phyloP scores from a whole-genome alignment of 768 basidiomycete genomes.

The Termitomyces sp. region DNA sequence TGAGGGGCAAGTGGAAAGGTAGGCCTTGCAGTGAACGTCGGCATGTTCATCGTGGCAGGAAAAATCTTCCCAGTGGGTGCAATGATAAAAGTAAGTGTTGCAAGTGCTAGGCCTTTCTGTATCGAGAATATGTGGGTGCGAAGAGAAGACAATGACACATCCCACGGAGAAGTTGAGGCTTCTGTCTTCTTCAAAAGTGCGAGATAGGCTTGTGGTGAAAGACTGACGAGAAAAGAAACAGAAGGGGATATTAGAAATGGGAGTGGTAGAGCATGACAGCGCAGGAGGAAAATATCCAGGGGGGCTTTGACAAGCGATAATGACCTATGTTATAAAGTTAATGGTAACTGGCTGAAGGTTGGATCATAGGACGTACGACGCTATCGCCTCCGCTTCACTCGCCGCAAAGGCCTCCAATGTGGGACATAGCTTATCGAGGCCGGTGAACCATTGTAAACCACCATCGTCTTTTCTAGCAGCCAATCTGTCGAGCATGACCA shows the following conservation, averaged over 20 bases:
- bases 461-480: conserved; percentile 59
- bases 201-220: conserved; percentile 72
- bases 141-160: conserved; percentile 53
- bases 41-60: conserved; percentile 45
- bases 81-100: conserved; percentile 45
- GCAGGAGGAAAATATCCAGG: conserved; percentile 70
- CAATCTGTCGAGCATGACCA: conserved; percentile 71
- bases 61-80: conserved; percentile 36
- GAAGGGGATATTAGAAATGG: conserved; percentile 68
- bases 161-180: conserved; percentile 26
- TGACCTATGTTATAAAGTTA: conserved; percentile 29
- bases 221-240: conserved; percentile 68
- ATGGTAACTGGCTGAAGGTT: not conserved
- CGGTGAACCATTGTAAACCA: conserved; percentile 76
- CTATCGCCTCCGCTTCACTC: conserved; percentile 51
- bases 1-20: conserved; percentile 51
- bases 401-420: conserved; percentile 49
- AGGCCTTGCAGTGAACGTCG: conserved; percentile 45
- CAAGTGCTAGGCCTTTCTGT: conserved; percentile 52
- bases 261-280: conserved; percentile 67
- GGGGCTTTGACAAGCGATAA: conserved; percentile 43
- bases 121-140: conserved; percentile 41
- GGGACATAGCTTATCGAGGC: conserved; percentile 53
- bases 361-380: conserved; percentile 41
- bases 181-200: conserved; percentile 44